These are phyloP conservation scores for Amborella trichopoda DNA, from an alignment of 164 flowering plant genomes.

Conservation along the genomic window DNA sequence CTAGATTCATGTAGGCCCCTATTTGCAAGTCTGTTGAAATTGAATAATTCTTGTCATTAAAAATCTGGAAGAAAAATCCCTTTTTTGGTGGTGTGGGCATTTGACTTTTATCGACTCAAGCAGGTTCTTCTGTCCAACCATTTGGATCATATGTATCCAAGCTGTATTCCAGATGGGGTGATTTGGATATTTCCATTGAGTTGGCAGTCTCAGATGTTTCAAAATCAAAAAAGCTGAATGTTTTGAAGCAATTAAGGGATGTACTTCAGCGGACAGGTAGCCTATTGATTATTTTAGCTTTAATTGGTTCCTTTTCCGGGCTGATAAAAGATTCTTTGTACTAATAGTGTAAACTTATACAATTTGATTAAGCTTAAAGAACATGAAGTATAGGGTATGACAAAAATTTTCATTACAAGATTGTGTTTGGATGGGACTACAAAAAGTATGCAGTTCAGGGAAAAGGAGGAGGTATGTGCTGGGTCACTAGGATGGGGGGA, in stretches of 20 bases:
- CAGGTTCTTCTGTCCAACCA: constrained; percentile 90
- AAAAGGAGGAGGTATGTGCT: too few species aligned
- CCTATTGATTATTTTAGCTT: background rate
- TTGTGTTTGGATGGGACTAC: too few species aligned
- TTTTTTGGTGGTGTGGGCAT: background rate
- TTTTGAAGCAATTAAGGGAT: constrained; percentile 30
- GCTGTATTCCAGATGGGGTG: constrained; percentile 77
- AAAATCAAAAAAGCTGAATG: constrained; percentile 35
- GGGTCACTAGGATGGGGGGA: too few species aligned
- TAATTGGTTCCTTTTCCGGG: too few species aligned
- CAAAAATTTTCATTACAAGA: too few species aligned
- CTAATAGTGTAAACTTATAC: too few species aligned
- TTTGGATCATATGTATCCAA: constrained; percentile 90
- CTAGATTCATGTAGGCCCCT: background rate
- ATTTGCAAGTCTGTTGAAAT: background rate
- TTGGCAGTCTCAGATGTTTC: constrained; percentile 34
- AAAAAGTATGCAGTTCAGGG: too few species aligned
- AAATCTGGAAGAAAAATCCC: background rate
- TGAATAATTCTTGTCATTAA: background rate
- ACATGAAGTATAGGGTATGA: too few species aligned
- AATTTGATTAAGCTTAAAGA: too few species aligned
- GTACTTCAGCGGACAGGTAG: constrained; percentile 49
- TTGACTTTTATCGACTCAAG: constrained; percentile 3
- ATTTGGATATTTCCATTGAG: constrained; percentile 81
- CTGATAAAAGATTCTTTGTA: too few species aligned